These are phyloP conservation scores for Lachnellula subtilissima DNA, from an alignment of 2,329 filamentous ascomycete species.

Conservation along the genomic window DNA sequence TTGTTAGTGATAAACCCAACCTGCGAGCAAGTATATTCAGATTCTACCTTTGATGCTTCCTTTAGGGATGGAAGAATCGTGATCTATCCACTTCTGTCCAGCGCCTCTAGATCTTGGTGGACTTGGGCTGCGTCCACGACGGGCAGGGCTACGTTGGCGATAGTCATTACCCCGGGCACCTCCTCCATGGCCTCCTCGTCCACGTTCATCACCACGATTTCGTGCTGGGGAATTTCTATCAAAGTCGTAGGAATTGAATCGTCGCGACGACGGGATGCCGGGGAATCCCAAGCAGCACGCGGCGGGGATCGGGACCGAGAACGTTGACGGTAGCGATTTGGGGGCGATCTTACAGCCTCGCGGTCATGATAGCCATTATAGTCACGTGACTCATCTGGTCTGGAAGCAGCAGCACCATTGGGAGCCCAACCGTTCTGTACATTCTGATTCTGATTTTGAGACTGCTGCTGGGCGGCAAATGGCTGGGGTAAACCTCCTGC, in stretches of 20 bases:
- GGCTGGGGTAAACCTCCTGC: conserved; percentile 30
- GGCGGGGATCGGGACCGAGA: conserved; percentile 78
- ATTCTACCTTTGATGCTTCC: conserved; percentile 67
- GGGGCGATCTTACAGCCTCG: conserved; percentile 57
- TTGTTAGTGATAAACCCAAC: conserved; percentile 16
- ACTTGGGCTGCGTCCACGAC: conserved; percentile 60
- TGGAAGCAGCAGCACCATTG: conserved; percentile 1
- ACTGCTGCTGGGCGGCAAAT: conserved; percentile 23
- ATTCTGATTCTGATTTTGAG: conserved; percentile 30
- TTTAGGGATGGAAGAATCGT: conserved; percentile 67
- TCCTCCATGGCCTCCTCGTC: conserved; percentile 42
- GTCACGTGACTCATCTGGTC: conserved; percentile 48
- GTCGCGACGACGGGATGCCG: conserved; percentile 37
- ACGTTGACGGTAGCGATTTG: conserved; percentile 48
- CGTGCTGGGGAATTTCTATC: conserved; percentile 63
- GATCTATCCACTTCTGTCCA: conserved; percentile 70
- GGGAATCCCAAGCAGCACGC: conserved; percentile 57
- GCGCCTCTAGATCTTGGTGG: conserved; percentile 41
- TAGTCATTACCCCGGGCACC: conserved; percentile 61
- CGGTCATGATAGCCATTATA: conserved; percentile 47
- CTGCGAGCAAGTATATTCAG: conserved; percentile 1
- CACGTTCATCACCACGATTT: conserved; percentile 53
- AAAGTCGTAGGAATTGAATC: conserved; percentile 61
- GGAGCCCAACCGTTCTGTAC: conserved; percentile 38
- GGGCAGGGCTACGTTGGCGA: conserved; percentile 80